phyloP scores from a whole-genome alignment of 768 basidiomycete genomes.

The Steccherinum ochraceum region DNA sequence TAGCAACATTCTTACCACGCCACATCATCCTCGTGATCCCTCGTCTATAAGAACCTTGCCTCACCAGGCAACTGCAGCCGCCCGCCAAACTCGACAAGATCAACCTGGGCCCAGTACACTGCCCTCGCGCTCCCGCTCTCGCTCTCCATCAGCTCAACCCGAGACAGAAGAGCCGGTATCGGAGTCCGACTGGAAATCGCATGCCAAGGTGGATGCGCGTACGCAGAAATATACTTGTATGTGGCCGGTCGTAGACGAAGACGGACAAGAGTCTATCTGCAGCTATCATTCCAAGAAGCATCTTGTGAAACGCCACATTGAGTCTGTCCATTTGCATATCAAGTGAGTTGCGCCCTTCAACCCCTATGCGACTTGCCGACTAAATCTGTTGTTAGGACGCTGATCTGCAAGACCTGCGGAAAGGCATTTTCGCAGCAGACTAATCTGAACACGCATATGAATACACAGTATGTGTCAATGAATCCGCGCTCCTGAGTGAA shows the following conservation, averaged over 20 bases:
- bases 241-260: conserved; percentile 28
- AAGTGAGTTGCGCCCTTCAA: conserved; percentile 36
- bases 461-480: conserved; percentile 41
- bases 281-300: conserved; percentile 50
- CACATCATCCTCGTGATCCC: no score
- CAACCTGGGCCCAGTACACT: not conserved
- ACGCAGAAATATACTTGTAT: conserved; percentile 30
- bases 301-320: conserved; percentile 62
- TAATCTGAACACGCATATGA: conserved; percentile 49
- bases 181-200: not conserved
- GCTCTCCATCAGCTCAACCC: no score
- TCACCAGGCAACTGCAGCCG: no score
- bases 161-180: conserved; percentile 8
- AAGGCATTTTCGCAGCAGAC: conserved; percentile 56
- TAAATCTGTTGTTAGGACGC: conserved; percentile 37
- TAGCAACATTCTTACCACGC: no score
- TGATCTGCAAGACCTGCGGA: conserved; percentile 43
- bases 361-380: not conserved
- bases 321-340: conserved; percentile 53
- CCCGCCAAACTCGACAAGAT: no score
- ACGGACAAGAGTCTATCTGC: conserved; percentile 27
- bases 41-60: no score
- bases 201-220: not conserved
- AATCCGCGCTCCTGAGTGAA: conserved; percentile 5
- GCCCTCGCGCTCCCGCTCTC: not conserved